Evolutionary conservation across 2,329 filamentous ascomycete species (phyloP).

Genomic region (Colletotrichum magnum): DNA sequence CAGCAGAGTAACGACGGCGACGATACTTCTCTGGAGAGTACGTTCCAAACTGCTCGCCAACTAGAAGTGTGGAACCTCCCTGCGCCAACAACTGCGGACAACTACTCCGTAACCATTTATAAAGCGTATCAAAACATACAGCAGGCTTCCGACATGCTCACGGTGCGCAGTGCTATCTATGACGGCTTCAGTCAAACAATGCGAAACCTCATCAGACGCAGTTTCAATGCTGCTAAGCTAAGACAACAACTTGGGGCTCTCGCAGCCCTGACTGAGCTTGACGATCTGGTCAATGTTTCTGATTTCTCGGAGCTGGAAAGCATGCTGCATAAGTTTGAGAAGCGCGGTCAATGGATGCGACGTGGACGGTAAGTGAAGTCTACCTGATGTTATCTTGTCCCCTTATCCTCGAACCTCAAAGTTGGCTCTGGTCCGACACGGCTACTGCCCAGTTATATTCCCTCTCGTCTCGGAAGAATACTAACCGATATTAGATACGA

Average conservation of each 20-base stretch:
- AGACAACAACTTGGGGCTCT: conserved; percentile 72
- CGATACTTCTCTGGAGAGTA: conserved; percentile 75
- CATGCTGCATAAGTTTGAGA: conserved; percentile 74
- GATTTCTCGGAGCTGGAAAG: conserved; percentile 72
- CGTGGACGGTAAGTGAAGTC: conserved; percentile 75
- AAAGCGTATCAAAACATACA: conserved; percentile 85
- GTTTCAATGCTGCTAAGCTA: conserved; percentile 65
- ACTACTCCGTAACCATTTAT: conserved; percentile 80
- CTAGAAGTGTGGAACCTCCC: conserved; percentile 95
- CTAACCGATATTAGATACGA: conserved; percentile 68
- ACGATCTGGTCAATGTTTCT: conserved; percentile 78
- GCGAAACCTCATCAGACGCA: conserved; percentile 65
- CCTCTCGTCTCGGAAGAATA: background rate
- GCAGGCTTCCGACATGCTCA: conserved; percentile 69
- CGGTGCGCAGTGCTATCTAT: conserved; percentile 72
- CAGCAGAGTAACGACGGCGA: conserved; percentile 73
- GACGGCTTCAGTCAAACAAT: conserved; percentile 74
- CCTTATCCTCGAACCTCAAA: too few species aligned
- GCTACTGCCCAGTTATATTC: too few species aligned
- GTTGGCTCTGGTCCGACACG: too few species aligned
- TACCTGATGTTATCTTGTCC: conserved; percentile 33
- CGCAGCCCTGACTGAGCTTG: conserved; percentile 84
- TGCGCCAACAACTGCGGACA: conserved; percentile 73
- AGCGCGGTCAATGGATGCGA: conserved; percentile 83
- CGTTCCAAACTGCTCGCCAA: conserved; percentile 83